These are phyloP conservation scores for Penicillium paradoxum DNA, from an alignment of 495 filamentous ascomycete genomes.

Conservation along the genomic window DNA sequence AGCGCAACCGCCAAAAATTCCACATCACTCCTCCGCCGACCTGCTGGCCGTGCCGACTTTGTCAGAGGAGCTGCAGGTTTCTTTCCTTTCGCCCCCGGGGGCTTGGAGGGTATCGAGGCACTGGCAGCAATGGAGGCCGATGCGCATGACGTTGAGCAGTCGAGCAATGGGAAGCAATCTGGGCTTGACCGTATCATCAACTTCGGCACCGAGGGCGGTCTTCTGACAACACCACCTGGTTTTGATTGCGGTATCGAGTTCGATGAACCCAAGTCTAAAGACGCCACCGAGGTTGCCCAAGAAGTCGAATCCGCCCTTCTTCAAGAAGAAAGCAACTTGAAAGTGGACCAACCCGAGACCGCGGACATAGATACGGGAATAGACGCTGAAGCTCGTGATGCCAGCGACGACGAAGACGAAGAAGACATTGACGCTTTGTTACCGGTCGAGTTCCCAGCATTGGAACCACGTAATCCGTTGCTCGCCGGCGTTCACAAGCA, in stretches of 20 bases:
- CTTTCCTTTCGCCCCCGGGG: conserved; percentile 92
- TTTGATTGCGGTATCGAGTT: conserved; percentile 75
- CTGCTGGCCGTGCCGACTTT: conserved; percentile 83
- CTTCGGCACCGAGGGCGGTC: conserved; percentile 68
- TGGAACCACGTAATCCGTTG: conserved; percentile 80
- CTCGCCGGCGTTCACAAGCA: conserved; percentile 64
- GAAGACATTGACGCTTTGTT: conserved; percentile 90
- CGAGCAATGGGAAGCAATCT: conserved; percentile 34
- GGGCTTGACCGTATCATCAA: conserved; percentile 75
- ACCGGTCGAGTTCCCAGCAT: conserved; percentile 86
- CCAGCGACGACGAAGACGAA: conserved; percentile 44
- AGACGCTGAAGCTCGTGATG: conserved; percentile 51
- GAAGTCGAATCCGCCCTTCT: conserved; percentile 71
- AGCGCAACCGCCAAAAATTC: conserved; percentile 95
- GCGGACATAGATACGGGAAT: conserved; percentile 35
- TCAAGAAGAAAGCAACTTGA: conserved; percentile 53
- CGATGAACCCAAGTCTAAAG: conserved; percentile 53
- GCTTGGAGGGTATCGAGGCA: conserved; percentile 80
- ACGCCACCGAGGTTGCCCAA: conserved; percentile 54
- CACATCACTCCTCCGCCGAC: conserved; percentile 82
- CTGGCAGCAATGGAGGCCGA: conserved; percentile 71
- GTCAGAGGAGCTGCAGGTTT: conserved; percentile 94
- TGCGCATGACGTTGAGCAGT: conserved; percentile 36
- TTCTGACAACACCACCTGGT: conserved; percentile 80
- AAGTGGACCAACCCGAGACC: conserved; percentile 31